Evolutionary conservation across 1,284 basidiomycete species (phyloP).

Genomic region (Psilocybe mexicana): DNA sequence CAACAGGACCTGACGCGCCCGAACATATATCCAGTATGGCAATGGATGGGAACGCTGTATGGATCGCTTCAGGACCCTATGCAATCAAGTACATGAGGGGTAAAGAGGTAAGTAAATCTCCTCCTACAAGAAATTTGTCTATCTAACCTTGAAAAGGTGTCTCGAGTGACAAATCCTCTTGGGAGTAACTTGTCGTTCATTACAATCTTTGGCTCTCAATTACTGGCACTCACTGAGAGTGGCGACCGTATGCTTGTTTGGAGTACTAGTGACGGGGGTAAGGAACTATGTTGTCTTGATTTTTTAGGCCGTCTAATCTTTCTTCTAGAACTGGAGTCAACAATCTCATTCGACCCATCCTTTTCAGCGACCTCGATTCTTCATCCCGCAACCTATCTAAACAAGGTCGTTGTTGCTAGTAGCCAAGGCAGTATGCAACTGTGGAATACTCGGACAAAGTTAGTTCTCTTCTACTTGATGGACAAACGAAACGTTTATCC

Average conservation of each 20-base stretch:
- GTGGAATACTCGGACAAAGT: slow-evolving; percentile 93
- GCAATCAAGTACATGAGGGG: slow-evolving; percentile 85
- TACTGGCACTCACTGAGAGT: slow-evolving; percentile 80
- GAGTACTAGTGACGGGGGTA: slow-evolving; percentile 68
- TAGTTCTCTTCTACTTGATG: slow-evolving; percentile 29
- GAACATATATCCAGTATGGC: slow-evolving; percentile 76
- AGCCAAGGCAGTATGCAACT: slow-evolving; percentile 83
- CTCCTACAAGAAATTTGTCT: slow-evolving; percentile 7
- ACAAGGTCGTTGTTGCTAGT: slow-evolving; percentile 91
- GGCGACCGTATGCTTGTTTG: slow-evolving; percentile 83
- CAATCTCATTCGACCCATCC: slow-evolving; percentile 72
- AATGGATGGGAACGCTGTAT: slow-evolving; percentile 87
- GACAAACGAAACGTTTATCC: neutral
- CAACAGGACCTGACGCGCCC: slow-evolving; percentile 74
- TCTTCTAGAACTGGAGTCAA: slow-evolving; percentile 53
- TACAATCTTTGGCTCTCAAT: slow-evolving; percentile 77
- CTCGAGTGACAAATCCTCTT: slow-evolving; percentile 63
- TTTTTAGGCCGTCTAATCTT: slow-evolving; percentile 1
- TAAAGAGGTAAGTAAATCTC: slow-evolving; percentile 67
- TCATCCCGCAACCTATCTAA: slow-evolving; percentile 96
- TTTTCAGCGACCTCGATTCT: slow-evolving; percentile 86
- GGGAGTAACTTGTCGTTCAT: slow-evolving; percentile 60
- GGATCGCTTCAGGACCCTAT: slow-evolving; percentile 72
- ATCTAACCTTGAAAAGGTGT: slow-evolving; percentile 39
- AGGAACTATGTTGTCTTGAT: slow-evolving; percentile 20